Percentiles rank a stretch among this genome's conserved stretches.
phyloP scores from a whole-genome alignment of 2,329 filamentous ascomycete species.

The Blastomyces silverae region DNA sequence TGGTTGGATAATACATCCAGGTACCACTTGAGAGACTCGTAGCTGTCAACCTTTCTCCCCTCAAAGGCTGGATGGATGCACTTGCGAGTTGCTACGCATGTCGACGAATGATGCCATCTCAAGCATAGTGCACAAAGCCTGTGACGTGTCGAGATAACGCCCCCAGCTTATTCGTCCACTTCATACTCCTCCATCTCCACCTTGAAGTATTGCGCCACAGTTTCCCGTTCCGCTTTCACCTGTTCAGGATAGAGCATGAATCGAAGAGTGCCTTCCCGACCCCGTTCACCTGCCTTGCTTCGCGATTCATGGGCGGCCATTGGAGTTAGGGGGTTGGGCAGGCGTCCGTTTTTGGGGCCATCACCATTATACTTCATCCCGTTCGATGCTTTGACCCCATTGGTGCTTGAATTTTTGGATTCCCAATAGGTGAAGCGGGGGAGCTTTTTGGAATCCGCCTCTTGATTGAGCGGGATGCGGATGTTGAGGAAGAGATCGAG shows the following conservation, averaged over 20 bases:
- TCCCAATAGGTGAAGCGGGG: conserved; percentile 58
- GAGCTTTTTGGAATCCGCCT: conserved; percentile 58
- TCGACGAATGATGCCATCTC: neutral
- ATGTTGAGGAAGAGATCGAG: conserved; percentile 76
- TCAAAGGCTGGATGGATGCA: neutral
- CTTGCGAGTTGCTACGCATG: neutral
- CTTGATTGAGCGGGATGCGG: conserved; percentile 78
- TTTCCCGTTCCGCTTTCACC: conserved; percentile 62
- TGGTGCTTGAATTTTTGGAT: conserved; percentile 23
- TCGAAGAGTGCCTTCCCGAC: conserved; percentile 67
- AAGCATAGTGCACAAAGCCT: neutral
- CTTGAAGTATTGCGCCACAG: conserved; percentile 62
- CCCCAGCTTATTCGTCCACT: conserved; percentile 30
- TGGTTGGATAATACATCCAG: neutral
- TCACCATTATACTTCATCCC: conserved; percentile 25
- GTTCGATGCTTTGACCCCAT: conserved; percentile 21
- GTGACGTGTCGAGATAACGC: neutral
- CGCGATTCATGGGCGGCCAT: conserved; percentile 43
- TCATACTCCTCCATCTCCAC: conserved; percentile 65
- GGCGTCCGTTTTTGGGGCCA: conserved; percentile 18
- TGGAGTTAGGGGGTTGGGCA: conserved; percentile 39
- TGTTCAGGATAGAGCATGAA: conserved; percentile 81
- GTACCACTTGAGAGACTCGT: neutral
- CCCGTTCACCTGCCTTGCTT: conserved; percentile 39
- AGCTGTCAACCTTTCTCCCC: neutral